Evolutionary conservation across 108 stramenopile genomes (phyloP).

Genomic region (Asterionellopsis glacialis): DNA sequence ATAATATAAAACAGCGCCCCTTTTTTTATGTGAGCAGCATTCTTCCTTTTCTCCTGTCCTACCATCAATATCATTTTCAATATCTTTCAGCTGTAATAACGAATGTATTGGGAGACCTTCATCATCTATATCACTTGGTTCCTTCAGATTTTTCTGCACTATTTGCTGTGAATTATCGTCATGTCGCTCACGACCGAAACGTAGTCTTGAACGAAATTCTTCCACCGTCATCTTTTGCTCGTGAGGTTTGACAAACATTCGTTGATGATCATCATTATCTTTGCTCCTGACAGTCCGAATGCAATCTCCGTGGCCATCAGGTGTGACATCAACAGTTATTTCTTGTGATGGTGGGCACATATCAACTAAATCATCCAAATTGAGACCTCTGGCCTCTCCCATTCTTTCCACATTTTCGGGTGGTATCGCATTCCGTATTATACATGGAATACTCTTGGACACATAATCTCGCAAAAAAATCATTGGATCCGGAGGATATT

Average conservation of each 20-base stretch:
- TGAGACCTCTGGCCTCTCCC: constrained; percentile 13
- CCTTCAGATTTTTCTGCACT: no score
- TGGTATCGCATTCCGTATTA: constrained; percentile 65
- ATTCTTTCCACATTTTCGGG: neutral
- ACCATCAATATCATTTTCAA: constrained; percentile 3
- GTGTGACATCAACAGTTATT: constrained; percentile 80
- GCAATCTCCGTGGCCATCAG: constrained; percentile 90
- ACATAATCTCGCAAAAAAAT: constrained; percentile 73
- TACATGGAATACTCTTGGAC: constrained; percentile 47
- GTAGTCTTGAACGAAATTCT: constrained; percentile 46
- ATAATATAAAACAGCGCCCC: no score
- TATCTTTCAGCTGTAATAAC: constrained; percentile 8
- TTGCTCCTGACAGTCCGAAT: constrained; percentile 28
- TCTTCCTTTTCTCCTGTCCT: no score
- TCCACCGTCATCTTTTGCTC: constrained; percentile 61
- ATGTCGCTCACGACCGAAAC: constrained; percentile 6
- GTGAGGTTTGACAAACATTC: constrained; percentile 78
- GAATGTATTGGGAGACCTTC: constrained; percentile 1
- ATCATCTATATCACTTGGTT: neutral
- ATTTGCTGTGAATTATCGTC: no score
- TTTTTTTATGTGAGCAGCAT: no score
- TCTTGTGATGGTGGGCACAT: constrained; percentile 19
- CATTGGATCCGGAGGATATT: constrained; percentile 50
- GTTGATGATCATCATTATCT: constrained; percentile 11
- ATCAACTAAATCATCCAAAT: constrained; percentile 60